Conservation (phyloP, 257 asterid species). For the Perilla frutescens region DNA sequence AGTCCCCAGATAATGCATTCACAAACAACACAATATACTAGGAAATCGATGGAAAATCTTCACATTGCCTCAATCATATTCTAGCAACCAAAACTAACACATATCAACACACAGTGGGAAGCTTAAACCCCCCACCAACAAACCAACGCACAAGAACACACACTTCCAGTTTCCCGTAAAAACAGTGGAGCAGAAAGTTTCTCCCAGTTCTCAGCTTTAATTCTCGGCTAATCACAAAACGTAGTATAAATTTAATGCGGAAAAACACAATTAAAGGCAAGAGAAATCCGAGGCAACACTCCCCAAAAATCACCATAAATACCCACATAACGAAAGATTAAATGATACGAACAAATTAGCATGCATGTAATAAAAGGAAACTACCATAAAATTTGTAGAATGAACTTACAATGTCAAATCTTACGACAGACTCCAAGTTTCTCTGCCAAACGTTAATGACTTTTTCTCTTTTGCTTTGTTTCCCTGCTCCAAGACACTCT, state of each 20-base stretch:
- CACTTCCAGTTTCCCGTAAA: neutral
- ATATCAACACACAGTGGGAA: neutral
- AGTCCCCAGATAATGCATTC: neutral
- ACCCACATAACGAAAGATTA: slow-evolving; percentile 18
- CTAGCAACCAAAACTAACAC: neutral
- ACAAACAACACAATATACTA: neutral
- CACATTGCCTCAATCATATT: slow-evolving; percentile 4
- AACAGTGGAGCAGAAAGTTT: slow-evolving; percentile 9
- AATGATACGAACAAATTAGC: slow-evolving; percentile 5
- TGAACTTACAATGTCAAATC: slow-evolving; percentile 35
- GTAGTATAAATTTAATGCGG: slow-evolving; percentile 8
- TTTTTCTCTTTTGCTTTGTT: neutral
- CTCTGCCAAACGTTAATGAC: neutral
- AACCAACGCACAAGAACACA: neutral
- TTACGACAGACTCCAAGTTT: slow-evolving; percentile 9
- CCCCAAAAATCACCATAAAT: slow-evolving; percentile 39
- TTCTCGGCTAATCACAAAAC: slow-evolving; percentile 10
- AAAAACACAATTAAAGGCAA: neutral
- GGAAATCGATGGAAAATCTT: neutral
- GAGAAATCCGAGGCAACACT: slow-evolving; percentile 1
- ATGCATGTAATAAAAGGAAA: neutral
- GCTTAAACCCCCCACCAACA: neutral
- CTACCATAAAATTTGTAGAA: slow-evolving; percentile 8
- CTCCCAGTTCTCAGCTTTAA: slow-evolving; percentile 26
- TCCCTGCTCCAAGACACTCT: slow-evolving; percentile 18